Evolutionary conservation across 139 green algal species (phyloP), one percentile per base, ranked within the genome.

Genomic region (Mesotaenium endlicherianum): DNA sequence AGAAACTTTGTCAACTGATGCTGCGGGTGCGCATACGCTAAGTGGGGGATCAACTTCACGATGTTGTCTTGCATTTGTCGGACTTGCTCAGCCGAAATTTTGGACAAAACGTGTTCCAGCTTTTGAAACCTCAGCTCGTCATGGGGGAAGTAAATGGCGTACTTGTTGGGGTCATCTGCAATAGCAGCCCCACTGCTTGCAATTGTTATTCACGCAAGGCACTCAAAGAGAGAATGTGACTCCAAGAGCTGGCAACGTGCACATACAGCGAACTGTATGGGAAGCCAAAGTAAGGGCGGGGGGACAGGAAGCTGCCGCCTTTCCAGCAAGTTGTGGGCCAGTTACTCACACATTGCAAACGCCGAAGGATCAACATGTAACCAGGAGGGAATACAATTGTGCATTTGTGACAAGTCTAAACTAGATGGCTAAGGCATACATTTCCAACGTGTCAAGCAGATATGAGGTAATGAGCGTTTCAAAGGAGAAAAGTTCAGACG

Each of bases 11-110:
- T n/a, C n/a, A n/a, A n/a, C n/a, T n/a, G n/a, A n/a, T n/a, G n/a
- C n/a, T n/a, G n/a, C n/a, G 11, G 11, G 11, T 72, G 8, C 8
- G 43, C 41, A 14, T 72, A 72, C 41, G 43, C 36, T 11, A 72
- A 38, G 11, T 72, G 41, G 6, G 60, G 60, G 6, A 72, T 72
- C 6, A 72, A 72, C 11, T 72, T 72, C 5, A 72, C 6, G 20
- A 72, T 72, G 11, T 72, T 72, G 8, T 72, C 60, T 11, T 72
- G 60, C 60, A 72, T 72, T 14, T 72, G 60, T 11, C 11, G 6
- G 6, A 72, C 11, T 14, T 11, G 41, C 11, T 72, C 60, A 6
- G 60, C 36, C 17, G 60, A 72, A 72, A 72, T 72, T 72, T 72
- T 72, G 43, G 41, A 47, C 43, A 72, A 38, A 11, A 47, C 36